Percentiles rank a stretch among this genome's conserved stretches.
Conservation (phyloP, 2,329 filamentous ascomycete species). For the Pseudogymnoascus sp. region DNA sequence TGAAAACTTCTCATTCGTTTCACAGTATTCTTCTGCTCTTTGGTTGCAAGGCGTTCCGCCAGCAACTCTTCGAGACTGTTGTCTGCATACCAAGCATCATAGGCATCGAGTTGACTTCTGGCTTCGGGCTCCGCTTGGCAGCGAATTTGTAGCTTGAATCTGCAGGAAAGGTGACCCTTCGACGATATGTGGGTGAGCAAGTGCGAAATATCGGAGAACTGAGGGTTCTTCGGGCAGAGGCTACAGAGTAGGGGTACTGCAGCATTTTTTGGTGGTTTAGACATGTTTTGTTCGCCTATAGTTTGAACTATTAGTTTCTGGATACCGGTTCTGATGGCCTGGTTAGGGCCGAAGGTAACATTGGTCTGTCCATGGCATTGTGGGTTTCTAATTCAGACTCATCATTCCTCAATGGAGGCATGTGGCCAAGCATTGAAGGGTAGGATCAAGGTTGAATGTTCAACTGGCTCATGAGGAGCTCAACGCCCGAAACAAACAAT, state of each 20-base stretch:
- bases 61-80: slow-evolving; percentile 66
- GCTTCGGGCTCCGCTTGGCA: slow-evolving; percentile 59
- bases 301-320: neutral
- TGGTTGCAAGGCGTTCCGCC: slow-evolving; percentile 67
- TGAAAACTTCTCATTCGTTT: slow-evolving; percentile 12
- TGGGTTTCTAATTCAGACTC: neutral
- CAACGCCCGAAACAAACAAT: neutral
- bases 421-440: too few species aligned
- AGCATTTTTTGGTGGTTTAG: slow-evolving; percentile 9
- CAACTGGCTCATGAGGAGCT: neutral
- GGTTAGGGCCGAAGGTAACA: neutral
- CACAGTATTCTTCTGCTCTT: slow-evolving; percentile 55
- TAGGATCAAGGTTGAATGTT: neutral
- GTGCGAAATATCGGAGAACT: slow-evolving; percentile 85
- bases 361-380: neutral
- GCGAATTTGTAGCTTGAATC: slow-evolving; percentile 72
- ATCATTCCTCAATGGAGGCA: neutral
- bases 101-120: slow-evolving; percentile 53
- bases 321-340: neutral
- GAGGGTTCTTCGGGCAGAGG: slow-evolving; percentile 71
- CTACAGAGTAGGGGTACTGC: slow-evolving; percentile 66
- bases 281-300: slow-evolving; percentile 11
- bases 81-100: slow-evolving; percentile 68
- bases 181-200: slow-evolving; percentile 86
- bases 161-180: slow-evolving; percentile 80